Conservation (phyloP, 1,284 basidiomycete genomes). For the Anthracocystis panici-leucophaei region DNA sequence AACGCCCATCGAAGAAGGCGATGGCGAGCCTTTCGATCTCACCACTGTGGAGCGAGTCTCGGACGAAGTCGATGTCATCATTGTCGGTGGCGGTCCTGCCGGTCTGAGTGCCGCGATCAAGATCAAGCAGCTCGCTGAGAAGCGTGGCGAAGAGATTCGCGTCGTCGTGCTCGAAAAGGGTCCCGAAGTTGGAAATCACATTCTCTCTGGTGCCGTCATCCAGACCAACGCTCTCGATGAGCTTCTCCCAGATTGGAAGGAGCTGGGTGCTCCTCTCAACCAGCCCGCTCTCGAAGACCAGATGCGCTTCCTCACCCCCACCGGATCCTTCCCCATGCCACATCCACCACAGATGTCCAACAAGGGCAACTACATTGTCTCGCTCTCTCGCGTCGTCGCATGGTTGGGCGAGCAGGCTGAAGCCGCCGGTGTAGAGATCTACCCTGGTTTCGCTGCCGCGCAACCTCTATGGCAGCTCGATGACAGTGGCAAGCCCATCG, state of each 20-base stretch:
- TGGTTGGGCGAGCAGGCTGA: constrained; percentile 93
- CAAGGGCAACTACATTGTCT: constrained; percentile 92
- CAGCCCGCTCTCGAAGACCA: constrained; percentile 83
- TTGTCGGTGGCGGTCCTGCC: constrained; percentile 94
- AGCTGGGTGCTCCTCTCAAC: constrained; percentile 76
- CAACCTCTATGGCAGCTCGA: constrained; percentile 80
- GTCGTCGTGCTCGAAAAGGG: constrained; percentile 97
- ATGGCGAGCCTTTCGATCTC: constrained; percentile 64
- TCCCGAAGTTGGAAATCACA: constrained; percentile 91
- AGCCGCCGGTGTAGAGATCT: constrained; percentile 92
- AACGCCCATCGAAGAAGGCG: constrained; percentile 56
- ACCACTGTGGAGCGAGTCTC: constrained; percentile 67
- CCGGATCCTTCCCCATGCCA: constrained; percentile 83
- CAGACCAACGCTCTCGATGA: constrained; percentile 93
- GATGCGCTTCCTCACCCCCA: constrained; percentile 89
- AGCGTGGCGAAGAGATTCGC: constrained; percentile 81
- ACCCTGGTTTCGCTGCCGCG: constrained; percentile 95
- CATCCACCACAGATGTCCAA: constrained; percentile 98
- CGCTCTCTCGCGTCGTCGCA: constrained; percentile 85
- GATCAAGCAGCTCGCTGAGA: constrained; percentile 89
- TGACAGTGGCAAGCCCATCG: constrained; percentile 73
- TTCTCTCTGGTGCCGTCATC: constrained; percentile 94
- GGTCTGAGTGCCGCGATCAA: constrained; percentile 96
- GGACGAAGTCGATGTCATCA: constrained; percentile 90
- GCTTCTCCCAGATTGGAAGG: constrained; percentile 87